Evolutionary conservation across 2,329 filamentous ascomycete genomes (phyloP).

Genomic region (Cordyceps sp.): DNA sequence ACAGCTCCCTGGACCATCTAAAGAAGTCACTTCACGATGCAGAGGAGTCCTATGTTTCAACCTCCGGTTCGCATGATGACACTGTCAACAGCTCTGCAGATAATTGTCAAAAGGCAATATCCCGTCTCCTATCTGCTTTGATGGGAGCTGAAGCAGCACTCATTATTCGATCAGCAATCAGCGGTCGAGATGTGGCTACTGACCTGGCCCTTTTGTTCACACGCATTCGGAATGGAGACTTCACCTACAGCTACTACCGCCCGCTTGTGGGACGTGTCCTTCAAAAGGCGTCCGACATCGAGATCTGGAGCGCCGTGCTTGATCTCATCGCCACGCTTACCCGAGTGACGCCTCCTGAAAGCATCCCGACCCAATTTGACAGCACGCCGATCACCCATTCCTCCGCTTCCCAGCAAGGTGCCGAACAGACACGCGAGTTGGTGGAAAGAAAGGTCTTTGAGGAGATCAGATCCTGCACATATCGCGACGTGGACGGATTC

Average conservation of each 20-base stretch:
- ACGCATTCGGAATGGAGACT: background rate
- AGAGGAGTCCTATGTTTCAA: background rate
- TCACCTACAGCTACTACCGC: background rate
- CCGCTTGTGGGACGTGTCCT: background rate
- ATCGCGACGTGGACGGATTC: background rate
- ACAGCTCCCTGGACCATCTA: background rate
- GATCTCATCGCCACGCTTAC: background rate
- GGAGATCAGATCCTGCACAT: background rate
- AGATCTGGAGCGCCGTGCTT: conserved; percentile 1
- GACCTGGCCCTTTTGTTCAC: background rate
- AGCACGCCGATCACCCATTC: background rate
- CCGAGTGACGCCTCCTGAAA: background rate
- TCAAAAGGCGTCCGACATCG: background rate
- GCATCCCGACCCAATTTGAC: too few species aligned
- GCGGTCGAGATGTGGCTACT: background rate
- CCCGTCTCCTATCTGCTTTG: background rate
- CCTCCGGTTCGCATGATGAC: background rate
- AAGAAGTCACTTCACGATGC: background rate
- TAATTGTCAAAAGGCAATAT: background rate
- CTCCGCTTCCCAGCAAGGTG: background rate
- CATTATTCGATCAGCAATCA: background rate
- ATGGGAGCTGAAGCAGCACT: background rate
- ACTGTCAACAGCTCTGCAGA: background rate
- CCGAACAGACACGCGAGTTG: background rate
- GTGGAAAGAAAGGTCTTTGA: background rate